Conservation (phyloP, 2,329 filamentous ascomycete species). For the Penicillium psychrosexuale region DNA sequence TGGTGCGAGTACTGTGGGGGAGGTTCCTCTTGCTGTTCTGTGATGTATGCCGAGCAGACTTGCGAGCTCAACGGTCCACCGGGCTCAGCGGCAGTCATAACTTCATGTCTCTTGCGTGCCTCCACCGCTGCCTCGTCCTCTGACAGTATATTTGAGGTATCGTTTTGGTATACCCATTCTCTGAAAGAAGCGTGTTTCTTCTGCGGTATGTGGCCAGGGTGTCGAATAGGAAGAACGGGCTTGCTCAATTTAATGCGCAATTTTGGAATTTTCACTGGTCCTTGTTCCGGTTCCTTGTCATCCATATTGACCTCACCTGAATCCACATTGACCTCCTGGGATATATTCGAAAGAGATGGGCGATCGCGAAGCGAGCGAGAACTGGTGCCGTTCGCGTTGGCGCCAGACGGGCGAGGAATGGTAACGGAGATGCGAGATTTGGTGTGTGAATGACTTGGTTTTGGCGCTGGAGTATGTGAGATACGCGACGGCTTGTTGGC, state of each 20-base stretch:
- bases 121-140: slow-evolving; percentile 64
- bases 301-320: slow-evolving; percentile 14
- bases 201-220: slow-evolving; percentile 50
- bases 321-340: slow-evolving; percentile 11
- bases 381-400: slow-evolving; percentile 22
- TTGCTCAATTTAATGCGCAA: slow-evolving; percentile 51
- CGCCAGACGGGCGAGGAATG: slow-evolving; percentile 17
- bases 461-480: slow-evolving; percentile 30
- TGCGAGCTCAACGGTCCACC: slow-evolving; percentile 72
- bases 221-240: slow-evolving; percentile 49
- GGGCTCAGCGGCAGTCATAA: slow-evolving; percentile 69
- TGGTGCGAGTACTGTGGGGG: slow-evolving; percentile 78
- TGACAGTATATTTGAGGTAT: slow-evolving; percentile 46
- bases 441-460: slow-evolving; percentile 26
- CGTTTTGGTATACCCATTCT: slow-evolving; percentile 62
- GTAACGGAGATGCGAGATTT: slow-evolving; percentile 31
- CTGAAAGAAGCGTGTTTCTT: slow-evolving; percentile 53
- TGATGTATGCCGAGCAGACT: slow-evolving; percentile 68
- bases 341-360: slow-evolving; percentile 24
- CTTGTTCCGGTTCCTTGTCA: slow-evolving; percentile 21
- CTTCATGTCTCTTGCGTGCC: slow-evolving; percentile 64
- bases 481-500: slow-evolving; percentile 20
- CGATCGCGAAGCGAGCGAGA: slow-evolving; percentile 27
- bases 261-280: slow-evolving; percentile 31
- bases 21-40: slow-evolving; percentile 71